phyloP scores from a whole-genome alignment of 1,284 basidiomycete genomes.

The Cystobasidium pallidum region DNA sequence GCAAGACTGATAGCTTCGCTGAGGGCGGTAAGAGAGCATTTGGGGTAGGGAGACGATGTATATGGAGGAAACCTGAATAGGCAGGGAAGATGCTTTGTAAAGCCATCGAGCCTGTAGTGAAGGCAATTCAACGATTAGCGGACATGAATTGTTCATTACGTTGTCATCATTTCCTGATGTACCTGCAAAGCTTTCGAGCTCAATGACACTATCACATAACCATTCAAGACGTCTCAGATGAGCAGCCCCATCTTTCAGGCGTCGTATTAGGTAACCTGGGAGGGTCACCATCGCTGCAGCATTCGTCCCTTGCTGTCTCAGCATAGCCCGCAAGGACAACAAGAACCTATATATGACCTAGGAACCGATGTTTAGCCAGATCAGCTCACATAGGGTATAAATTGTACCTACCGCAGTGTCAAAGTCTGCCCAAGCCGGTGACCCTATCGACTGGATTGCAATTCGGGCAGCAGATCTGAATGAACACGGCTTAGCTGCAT shows the following conservation, averaged over 20 bases:
- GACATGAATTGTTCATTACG: background rate
- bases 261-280: conserved; percentile 58
- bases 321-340: conserved; percentile 66
- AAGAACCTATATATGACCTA: conserved; percentile 74
- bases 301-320: conserved; percentile 60
- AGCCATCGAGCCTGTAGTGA: conserved; percentile 67
- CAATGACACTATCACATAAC: conserved; percentile 73
- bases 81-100: conserved; percentile 71
- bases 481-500: background rate
- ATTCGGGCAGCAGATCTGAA: conserved; percentile 42
- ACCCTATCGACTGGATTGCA: conserved; percentile 48
- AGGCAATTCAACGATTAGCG: background rate
- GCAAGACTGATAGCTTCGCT: conserved; percentile 71
- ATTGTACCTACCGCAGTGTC: conserved; percentile 17
- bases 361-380: background rate
- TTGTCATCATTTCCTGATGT: conserved; percentile 53
- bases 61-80: conserved; percentile 78
- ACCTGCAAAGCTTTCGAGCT: conserved; percentile 79
- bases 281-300: conserved; percentile 71
- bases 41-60: conserved; percentile 71
- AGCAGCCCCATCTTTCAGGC: conserved; percentile 62
- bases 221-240: conserved; percentile 79
- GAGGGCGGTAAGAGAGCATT: conserved; percentile 72
- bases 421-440: conserved; percentile 46
- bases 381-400: background rate